phyloP scores from a whole-genome alignment of 163 green algal species.

The Volvox carteri region DNA sequence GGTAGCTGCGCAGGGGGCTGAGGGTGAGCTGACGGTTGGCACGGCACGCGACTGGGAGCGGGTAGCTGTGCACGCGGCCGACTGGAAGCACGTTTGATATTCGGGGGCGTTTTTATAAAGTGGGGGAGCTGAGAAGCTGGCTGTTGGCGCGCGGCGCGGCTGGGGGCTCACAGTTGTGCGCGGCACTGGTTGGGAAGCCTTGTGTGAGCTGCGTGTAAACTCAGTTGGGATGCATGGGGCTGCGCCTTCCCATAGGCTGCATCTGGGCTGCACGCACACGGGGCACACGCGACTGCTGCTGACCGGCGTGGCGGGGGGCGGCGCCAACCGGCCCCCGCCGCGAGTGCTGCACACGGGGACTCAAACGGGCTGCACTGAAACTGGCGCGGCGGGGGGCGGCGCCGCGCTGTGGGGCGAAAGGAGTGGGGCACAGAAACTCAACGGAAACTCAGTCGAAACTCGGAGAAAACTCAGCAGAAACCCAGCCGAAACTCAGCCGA shows the following conservation, averaged over 20 bases:
- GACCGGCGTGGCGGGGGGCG: too few species aligned
- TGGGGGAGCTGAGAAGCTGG: slow-evolving; percentile 19
- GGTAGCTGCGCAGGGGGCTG: too few species aligned
- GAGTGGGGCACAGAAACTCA: too few species aligned
- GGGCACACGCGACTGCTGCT: too few species aligned
- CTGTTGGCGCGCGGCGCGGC: not conserved
- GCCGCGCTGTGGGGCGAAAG: too few species aligned
- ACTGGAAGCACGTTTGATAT: not conserved
- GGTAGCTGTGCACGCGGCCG: not conserved
- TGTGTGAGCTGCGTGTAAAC: slow-evolving; percentile 10
- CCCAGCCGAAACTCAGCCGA: not conserved
- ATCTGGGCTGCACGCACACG: slow-evolving; percentile 7
- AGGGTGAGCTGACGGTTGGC: not conserved
- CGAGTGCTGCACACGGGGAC: not conserved
- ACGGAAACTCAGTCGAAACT: too few species aligned
- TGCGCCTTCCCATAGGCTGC: not conserved
- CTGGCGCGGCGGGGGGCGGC: not conserved
- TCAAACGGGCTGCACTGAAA: slow-evolving; percentile 11
- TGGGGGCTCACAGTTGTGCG: not conserved
- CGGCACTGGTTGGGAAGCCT: not conserved
- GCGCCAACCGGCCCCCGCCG: too few species aligned
- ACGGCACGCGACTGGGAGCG: not conserved
- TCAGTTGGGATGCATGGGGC: slow-evolving; percentile 20
- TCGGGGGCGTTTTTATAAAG: not conserved
- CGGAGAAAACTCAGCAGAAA: not conserved